Base-by-base conservation (phyloP, 805 yeast genomes). In the Saccharomyces kudriavzevii region DNA sequence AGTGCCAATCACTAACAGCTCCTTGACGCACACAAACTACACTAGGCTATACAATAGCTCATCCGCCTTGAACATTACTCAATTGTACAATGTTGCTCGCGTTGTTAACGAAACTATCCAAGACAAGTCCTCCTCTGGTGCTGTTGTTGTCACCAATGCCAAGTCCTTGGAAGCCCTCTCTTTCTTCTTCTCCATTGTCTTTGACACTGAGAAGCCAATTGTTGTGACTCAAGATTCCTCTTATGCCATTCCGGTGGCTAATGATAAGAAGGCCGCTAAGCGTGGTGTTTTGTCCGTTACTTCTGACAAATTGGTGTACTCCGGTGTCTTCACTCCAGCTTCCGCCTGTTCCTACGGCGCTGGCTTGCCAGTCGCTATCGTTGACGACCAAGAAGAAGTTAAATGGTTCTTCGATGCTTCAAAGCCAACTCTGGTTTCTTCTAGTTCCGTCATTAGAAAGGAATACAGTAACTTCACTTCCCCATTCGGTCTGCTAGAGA, bases 341-440 rank as follows among this genome's bases (percentile, higher is more conserved):
- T 28, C 57, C n/a, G 46, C 49, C 17, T 51, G 49, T 30, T 35
- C 43, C 3, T 35, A 35, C 13, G 43, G 43, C 8, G 43, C 43
- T 35, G 65, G 62, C 50, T 45, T 60, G 31, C 65, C 65, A 54
- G 49, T 68, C 11, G 72, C 70, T 55, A 49, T 61, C 49, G 58
- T 63, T 26, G 46, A 56, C 49, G 58, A 30, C 25, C 43, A 50
- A 14, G 51, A 54, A n/a, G 51, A 56, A 10, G 67, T 63, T 10
- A 46, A 52, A 10, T 69, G 62, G 63, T 67, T 57, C 60, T 60
- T 57, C 49, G 66, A 62, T 9, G 57, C 65, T 25, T 56, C 67
- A 13, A 46, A 55, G 49, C 64, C 68, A 40, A 49, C 52, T 4
- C 47, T 67, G 46, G 51, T 62, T 14, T 48, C 54, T 24, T 54